phyloP scores from a whole-genome alignment of 371 early-diverging fungal genomes.

The Capillidium rhysosporum region DNA sequence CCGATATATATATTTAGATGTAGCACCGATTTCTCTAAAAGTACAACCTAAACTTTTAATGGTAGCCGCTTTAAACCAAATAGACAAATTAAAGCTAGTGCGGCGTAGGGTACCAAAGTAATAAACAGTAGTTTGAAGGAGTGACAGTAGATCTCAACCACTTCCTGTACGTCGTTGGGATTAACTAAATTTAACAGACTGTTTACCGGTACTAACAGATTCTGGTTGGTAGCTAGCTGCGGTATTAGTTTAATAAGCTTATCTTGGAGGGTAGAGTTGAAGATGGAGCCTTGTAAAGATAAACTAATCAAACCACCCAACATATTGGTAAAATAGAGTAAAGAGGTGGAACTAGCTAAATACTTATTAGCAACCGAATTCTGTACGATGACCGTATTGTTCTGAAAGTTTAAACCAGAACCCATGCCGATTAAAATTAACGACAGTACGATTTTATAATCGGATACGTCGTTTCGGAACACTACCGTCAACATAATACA shows the following conservation, averaged over 20 bases:
- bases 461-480: not conserved
- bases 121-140: not conserved
- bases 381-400: constrained; percentile 25
- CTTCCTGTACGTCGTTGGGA: not conserved
- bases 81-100: not conserved
- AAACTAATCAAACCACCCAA: constrained; percentile 31
- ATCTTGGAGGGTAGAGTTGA: constrained; percentile 11
- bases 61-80: not conserved
- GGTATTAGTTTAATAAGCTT: not conserved
- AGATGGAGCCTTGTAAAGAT: constrained; percentile 23
- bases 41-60: too few species aligned
- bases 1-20: too few species aligned
- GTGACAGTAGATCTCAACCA: not conserved
- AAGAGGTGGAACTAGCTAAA: constrained; percentile 24
- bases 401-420: constrained; percentile 15
- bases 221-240: not conserved
- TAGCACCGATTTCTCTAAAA: too few species aligned
- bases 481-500: not conserved
- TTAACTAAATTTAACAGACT: not conserved
- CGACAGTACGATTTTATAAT: constrained; percentile 16
- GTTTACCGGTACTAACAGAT: not conserved
- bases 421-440: constrained; percentile 27
- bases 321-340: constrained; percentile 20
- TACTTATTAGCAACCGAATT: constrained; percentile 16
- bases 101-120: constrained; percentile 1